Base-by-base conservation (phyloP, 139 green algal genomes). In the Picochlorum sp. region DNA sequence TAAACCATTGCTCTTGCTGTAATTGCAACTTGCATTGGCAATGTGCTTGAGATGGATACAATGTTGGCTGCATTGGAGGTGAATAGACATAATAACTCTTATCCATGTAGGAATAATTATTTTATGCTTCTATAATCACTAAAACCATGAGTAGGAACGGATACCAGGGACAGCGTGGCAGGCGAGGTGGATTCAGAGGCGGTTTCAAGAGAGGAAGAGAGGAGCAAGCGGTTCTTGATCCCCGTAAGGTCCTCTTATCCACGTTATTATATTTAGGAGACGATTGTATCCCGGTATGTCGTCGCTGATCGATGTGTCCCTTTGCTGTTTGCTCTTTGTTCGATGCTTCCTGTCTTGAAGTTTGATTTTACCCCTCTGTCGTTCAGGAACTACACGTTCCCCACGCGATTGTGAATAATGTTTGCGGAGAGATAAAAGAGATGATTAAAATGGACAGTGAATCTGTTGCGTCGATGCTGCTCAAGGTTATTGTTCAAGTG, bases 401-500 rank as follows among this genome's bases (percentile, higher is more conserved):
- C 1, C 37, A 64, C 3, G 65, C 73, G 20, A 15, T 21, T 2
- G 8, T 73, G 18, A 14, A 7, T 10, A 24, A 34, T 34, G 11
- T 70, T 24, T 65, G 63, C 23, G 41, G 38, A 16, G 24, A 65
- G 24, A 30, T 73, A 10, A 70, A 71, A 41, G 45, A 50, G 6
- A 60, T 73, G 50, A 41, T 47, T 3, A 57, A 65, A 21, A 16
- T 28, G 8, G 47, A 69, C n/a, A 37, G 50, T 24, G 38, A 44
- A 20, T 20, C 24, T 18, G 65, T 86, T 24, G 47, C 69, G 9
- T 44, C 52, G 11, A 70, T 81, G 16, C 55, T 90, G 18, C 45
- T 89, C 28, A 82, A 92, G 67, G 88, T 78, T 58, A 71, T 72
- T n/a, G 67, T 81, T 24, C 76, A 90, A 62, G 54, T 92, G 14